A percentile compares a stretch with the other conserved stretches of the same genome.
Evolutionary conservation across 2,329 filamentous ascomycete species (phyloP).

Genomic region (Colletotrichum filicis): DNA sequence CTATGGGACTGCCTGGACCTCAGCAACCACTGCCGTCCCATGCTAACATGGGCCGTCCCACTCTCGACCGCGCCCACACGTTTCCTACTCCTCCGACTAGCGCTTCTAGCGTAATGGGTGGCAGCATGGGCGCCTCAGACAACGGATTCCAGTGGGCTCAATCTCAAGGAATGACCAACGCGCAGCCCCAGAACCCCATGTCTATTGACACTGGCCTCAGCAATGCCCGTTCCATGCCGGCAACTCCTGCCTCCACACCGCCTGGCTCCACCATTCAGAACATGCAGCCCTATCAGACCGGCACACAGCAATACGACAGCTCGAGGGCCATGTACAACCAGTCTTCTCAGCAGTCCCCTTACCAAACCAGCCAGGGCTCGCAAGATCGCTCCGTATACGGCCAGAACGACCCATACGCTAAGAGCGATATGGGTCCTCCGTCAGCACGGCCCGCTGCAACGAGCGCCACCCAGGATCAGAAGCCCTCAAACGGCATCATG

Average conservation of each 20-base stretch:
- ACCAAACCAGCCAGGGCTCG: constrained; percentile 70
- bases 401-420: constrained; percentile 77
- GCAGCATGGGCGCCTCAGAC: constrained; percentile 77
- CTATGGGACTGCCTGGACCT: constrained; percentile 68
- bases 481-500: constrained; percentile 74
- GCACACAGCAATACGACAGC: constrained; percentile 77
- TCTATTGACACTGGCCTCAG: constrained; percentile 84
- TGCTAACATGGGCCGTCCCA: constrained; percentile 77
- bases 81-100: constrained; percentile 95
- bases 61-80: constrained; percentile 86
- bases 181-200: constrained; percentile 75
- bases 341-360: constrained; percentile 76
- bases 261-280: constrained; percentile 80
- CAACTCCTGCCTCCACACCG: constrained; percentile 90
- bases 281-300: constrained; percentile 81
- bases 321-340: constrained; percentile 83
- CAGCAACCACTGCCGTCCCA: constrained; percentile 72
- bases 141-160: constrained; percentile 80
- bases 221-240: constrained; percentile 86
- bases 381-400: constrained; percentile 73
- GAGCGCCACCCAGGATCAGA: constrained; percentile 70
- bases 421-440: constrained; percentile 90
- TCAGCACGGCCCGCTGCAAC: constrained; percentile 69
- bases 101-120: constrained; percentile 84
- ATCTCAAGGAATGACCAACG: constrained; percentile 68